Percentiles rank a stretch among this genome's conserved stretches.
These are phyloP conservation scores for Pseudogymnoascus sp. DNA, from an alignment of 2,329 filamentous ascomycete genomes.

Conservation along the genomic window DNA sequence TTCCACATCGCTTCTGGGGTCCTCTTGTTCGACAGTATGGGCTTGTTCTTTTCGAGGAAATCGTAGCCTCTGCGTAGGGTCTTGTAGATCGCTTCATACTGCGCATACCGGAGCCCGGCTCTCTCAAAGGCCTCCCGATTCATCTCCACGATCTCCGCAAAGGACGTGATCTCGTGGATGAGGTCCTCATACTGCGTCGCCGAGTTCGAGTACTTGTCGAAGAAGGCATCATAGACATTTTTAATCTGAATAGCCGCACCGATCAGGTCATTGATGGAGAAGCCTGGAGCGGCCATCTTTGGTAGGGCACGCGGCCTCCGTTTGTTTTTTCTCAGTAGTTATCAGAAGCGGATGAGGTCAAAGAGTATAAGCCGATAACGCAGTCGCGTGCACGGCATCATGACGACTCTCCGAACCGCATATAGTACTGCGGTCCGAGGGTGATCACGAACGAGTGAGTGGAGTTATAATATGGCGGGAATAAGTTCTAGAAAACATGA, in stretches of 20 bases:
- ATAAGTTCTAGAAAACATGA: neutral
- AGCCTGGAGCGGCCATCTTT: neutral
- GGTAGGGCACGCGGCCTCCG: neutral
- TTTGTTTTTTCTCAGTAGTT: neutral
- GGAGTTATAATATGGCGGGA: neutral
- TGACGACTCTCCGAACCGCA: neutral
- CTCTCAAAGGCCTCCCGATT: neutral
- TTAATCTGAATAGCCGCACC: neutral
- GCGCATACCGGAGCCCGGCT: neutral
- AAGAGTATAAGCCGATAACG: neutral
- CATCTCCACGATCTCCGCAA: neutral
- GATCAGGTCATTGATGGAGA: neutral
- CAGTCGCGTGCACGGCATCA: neutral
- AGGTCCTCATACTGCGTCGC: neutral
- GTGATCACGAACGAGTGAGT: neutral
- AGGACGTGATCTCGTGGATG: neutral
- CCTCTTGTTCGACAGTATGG: neutral
- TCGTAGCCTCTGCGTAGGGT: neutral
- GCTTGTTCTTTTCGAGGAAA: neutral
- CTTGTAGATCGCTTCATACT: neutral
- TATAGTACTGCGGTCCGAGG: neutral
- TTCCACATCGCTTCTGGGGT: neutral
- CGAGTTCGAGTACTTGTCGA: neutral
- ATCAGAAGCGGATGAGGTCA: neutral
- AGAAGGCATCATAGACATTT: neutral